Base-by-base conservation (phyloP, 371 early-diverging fungal genomes). In the Apophysomyces elegans region DNA sequence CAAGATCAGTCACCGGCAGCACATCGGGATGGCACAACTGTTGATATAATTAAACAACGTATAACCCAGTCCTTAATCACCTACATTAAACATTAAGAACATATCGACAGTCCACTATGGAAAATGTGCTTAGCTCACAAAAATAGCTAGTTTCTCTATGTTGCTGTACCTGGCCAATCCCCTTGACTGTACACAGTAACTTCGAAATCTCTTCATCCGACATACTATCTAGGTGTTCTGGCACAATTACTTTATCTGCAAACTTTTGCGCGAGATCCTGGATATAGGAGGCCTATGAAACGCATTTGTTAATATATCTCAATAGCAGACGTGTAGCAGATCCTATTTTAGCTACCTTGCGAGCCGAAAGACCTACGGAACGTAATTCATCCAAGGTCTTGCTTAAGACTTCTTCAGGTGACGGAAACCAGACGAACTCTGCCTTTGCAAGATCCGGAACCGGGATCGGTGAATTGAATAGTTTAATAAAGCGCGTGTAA, bases 41-140 rank as follows among this genome's bases (percentile, higher is more conserved):
- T 8, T 4, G 16, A 11, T 4, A 9, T 50, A 50, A 4, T 47
- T 47, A 5, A 50, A 4, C 9, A 21, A 18, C n/a, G 54, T 50
- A 26, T 50, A 9, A 21, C 2, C 4, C 18, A 47, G 18, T 21
- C 16, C 7, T 7, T 18, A 18, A 21, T 21, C 11, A 50, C 54
- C 21, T 50, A 50, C 54, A 63, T 84, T 69, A 63, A 86, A 83
- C 76, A 88, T 84, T 56, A 81, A 64, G 56, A 75, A 77, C 82
- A 88, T 88, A 59, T 87, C 81, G 12, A 84, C 84, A 0, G 85
- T 84, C 87, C 87, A 86, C 81, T 79, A 62, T 7, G 12, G 12
- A 7, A 18, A 6, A 16, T 5, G 1, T 26, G 18, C 6, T 32
- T 16, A 59, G 2, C 32, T 4, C 38, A 38, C 32, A 14, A 5